Conservation (phyloP, 192 early-diverging fungal species). For the Diversispora eburnea region DNA sequence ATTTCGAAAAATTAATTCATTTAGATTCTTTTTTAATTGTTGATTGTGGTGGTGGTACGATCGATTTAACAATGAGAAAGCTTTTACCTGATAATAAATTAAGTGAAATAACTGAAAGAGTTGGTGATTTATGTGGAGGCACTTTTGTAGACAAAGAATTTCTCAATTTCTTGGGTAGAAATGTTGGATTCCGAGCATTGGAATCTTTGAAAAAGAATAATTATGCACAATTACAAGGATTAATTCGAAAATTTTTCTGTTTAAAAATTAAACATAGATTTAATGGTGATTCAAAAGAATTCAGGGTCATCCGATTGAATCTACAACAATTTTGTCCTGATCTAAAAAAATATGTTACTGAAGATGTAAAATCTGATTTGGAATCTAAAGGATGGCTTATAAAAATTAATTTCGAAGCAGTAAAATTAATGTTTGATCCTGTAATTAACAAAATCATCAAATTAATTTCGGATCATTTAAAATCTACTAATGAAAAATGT, state of each 20-base stretch:
- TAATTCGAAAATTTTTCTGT: constrained; percentile 3
- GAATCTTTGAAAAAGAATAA: background rate
- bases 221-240: constrained; percentile 18
- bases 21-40: constrained; percentile 11
- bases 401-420: constrained; percentile 41
- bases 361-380: constrained; percentile 22
- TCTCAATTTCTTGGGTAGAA: constrained; percentile 2
- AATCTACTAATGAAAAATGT: constrained; percentile 36
- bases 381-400: constrained; percentile 43
- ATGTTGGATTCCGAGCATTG: constrained; percentile 17
- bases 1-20: background rate
- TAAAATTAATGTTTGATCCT: constrained; percentile 54
- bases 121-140: constrained; percentile 9
- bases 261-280: background rate
- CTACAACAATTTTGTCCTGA: background rate
- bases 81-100: background rate
- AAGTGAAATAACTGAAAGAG: constrained; percentile 15
- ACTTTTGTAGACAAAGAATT: constrained; percentile 19
- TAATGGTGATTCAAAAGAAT: background rate
- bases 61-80: constrained; percentile 7
- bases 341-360: constrained; percentile 5
- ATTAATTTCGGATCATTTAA: constrained; percentile 51
- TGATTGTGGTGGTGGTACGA: constrained; percentile 21
- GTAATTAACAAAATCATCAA: constrained; percentile 48
- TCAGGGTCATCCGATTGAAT: background rate